Percentiles rank a stretch among this genome's conserved stretches.
Conservation (phyloP, 169 alveolate species). For the Plasmodium fragile region DNA sequence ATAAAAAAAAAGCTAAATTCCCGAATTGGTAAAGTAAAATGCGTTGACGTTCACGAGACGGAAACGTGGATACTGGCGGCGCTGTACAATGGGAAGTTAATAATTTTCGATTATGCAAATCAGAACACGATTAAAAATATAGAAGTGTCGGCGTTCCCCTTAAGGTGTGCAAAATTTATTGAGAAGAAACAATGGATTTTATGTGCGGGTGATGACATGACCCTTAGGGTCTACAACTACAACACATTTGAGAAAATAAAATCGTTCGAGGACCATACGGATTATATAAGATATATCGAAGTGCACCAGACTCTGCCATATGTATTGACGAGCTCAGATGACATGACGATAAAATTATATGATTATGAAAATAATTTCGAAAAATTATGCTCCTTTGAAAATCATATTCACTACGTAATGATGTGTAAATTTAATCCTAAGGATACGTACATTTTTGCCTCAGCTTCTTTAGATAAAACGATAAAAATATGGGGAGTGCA, state of each 20-base stretch:
- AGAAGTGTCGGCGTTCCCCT: constrained; percentile 95
- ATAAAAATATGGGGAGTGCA: constrained; percentile 95
- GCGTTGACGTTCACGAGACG: constrained; percentile 96
- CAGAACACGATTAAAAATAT: constrained; percentile 94
- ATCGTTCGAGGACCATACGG: constrained; percentile 96
- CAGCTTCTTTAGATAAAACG: constrained; percentile 96
- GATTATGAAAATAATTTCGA: constrained; percentile 97
- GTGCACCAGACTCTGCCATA: constrained; percentile 97
- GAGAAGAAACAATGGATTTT: constrained; percentile 96
- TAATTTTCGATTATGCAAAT: constrained; percentile 90
- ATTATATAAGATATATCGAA: constrained; percentile 96
- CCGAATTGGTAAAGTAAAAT: constrained; percentile 96
- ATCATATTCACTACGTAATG: constrained; percentile 99
- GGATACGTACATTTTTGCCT: constrained; percentile 96
- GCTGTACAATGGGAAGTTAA: constrained; percentile 93
- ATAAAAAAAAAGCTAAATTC: constrained; percentile 94
- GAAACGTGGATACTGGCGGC: constrained; percentile 97
- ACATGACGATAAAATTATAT: constrained; percentile 95
- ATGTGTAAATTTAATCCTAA: constrained; percentile 97
- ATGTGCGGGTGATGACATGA: constrained; percentile 95
- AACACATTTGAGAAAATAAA: constrained; percentile 96
- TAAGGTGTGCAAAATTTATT: constrained; percentile 96
- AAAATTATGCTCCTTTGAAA: constrained; percentile 94
- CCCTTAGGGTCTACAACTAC: constrained; percentile 95
- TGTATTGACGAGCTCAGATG: constrained; percentile 97